These are phyloP conservation scores for Arctostaphylos glauca DNA, from an alignment of 148 eudicot species.

Conservation along the genomic window DNA sequence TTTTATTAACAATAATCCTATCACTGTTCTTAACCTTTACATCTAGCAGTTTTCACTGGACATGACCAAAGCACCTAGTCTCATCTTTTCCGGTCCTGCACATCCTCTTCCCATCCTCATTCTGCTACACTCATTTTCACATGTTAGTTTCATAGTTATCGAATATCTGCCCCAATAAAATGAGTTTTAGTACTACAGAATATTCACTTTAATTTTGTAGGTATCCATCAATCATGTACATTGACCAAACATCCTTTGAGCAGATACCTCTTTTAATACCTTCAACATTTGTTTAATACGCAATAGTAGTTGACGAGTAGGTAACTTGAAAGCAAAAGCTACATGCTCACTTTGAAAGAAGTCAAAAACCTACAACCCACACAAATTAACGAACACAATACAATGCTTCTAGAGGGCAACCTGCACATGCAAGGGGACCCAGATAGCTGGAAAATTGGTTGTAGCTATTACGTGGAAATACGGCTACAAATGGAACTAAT, in stretches of 20 bases:
- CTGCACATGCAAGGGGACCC: not conserved
- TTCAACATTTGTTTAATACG: not conserved
- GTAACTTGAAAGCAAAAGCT: not conserved
- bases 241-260: not conserved
- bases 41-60: not conserved
- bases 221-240: not conserved
- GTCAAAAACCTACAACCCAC: not conserved
- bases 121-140: not conserved
- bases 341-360: not conserved
- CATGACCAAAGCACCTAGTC: not conserved
- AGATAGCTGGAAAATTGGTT: not conserved
- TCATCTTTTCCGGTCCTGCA: not conserved
- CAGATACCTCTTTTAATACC: not conserved
- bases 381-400: not conserved
- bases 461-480: not conserved
- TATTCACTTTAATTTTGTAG: not conserved
- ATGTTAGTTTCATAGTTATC: not conserved
- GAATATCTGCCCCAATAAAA: not conserved
- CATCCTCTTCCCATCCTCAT: not conserved
- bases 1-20: not conserved
- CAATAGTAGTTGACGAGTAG: not conserved
- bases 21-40: not conserved
- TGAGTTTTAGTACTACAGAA: not conserved
- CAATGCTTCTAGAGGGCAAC: slow-evolving; percentile 7
- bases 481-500: no score